Conservation (phyloP, 1,284 basidiomycete genomes). For the Athelia sp. region DNA sequence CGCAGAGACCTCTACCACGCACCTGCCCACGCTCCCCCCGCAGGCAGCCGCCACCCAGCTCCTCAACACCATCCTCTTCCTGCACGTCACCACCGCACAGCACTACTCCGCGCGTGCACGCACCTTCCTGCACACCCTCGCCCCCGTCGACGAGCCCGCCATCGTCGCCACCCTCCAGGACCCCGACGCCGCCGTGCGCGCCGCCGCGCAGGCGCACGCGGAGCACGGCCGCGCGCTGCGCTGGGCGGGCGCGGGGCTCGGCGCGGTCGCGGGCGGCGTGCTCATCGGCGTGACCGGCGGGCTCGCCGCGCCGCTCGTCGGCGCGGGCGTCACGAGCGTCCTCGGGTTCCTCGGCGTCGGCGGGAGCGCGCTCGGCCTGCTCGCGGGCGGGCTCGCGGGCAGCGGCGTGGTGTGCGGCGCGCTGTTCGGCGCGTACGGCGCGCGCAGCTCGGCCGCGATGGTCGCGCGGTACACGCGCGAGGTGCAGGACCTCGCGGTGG, state of each 20-base stretch:
- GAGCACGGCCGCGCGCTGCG: conserved; percentile 35
- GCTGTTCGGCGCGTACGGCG: conserved; percentile 55
- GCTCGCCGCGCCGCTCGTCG: conserved; percentile 53
- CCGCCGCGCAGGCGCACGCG: conserved; percentile 44
- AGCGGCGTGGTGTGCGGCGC: conserved; percentile 54
- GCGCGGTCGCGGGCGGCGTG: conserved; percentile 51
- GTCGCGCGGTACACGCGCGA: conserved; percentile 47
- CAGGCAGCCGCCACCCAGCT: conserved; percentile 28
- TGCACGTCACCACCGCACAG: conserved; percentile 43
- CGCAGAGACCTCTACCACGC: conserved; percentile 40
- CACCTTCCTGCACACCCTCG: conserved; percentile 39
- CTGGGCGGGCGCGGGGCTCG: conserved; percentile 44
- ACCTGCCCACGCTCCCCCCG: conserved; percentile 36
- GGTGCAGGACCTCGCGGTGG: conserved; percentile 47
- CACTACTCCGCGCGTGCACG: conserved; percentile 50
- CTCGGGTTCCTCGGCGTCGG: conserved; percentile 50
- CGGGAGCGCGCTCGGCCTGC: conserved; percentile 46
- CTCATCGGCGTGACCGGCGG: conserved; percentile 53
- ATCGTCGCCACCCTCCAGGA: conserved; percentile 45
- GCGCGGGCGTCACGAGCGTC: conserved; percentile 45
- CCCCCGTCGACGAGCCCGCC: conserved; percentile 36
- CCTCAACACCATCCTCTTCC: conserved; percentile 45
- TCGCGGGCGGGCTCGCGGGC: conserved; percentile 50
- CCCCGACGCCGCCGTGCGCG: conserved; percentile 38
- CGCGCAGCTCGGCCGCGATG: conserved; percentile 42